Base-by-base conservation (phyloP, 176 grass and related monocot species). In the Cenchrus americanus region DNA sequence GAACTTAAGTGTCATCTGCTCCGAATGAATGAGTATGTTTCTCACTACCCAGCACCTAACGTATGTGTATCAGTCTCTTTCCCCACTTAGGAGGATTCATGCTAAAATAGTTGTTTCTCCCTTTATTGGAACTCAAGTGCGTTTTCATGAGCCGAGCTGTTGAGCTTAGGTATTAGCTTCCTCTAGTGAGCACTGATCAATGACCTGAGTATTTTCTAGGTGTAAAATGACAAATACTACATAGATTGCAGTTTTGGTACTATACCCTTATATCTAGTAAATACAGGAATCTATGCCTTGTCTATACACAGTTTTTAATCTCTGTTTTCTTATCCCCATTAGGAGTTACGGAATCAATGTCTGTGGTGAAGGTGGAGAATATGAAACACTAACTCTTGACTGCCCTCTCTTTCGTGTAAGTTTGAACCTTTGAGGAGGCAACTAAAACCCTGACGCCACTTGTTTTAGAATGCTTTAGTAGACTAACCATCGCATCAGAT, bases 341-440 rank as follows among this genome's bases (percentile, higher is more conserved):
- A 98, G 93, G 89, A 87, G 80, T 91, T 98, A 85, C 93, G 96
- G 93, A 82, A 98, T 98, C 92, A 94, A 98, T 88, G 93, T 98
- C 52, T 95, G 93, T 70, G 91, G 96, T 66, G 93, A 98, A 95
- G 96, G 93, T 85, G 93, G 96, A 90, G 96, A 98, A 88, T 98
- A 98, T 68, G 96, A 98, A 92, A 95, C 96, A 61, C 71, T 98
- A 80, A 98, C 96, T 78, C 96, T 98, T 85, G 93, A 98, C 73
- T 98, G 96, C 91, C 96, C 96, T 87, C 83, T 98, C 15, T 98
- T 98, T 86, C 72, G 61, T 86, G 96, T 98, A 92, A 95, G 90
- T 93, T 76, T 30, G 69, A 73, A 26, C 14, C 47, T 51, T 51
- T 27, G 24, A 86, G 64, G 26, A 83, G 49, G 72, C 82, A 30